Base-by-base conservation (phyloP, 371 early-diverging fungal species). In the Rhizopus arrhizus region DNA sequence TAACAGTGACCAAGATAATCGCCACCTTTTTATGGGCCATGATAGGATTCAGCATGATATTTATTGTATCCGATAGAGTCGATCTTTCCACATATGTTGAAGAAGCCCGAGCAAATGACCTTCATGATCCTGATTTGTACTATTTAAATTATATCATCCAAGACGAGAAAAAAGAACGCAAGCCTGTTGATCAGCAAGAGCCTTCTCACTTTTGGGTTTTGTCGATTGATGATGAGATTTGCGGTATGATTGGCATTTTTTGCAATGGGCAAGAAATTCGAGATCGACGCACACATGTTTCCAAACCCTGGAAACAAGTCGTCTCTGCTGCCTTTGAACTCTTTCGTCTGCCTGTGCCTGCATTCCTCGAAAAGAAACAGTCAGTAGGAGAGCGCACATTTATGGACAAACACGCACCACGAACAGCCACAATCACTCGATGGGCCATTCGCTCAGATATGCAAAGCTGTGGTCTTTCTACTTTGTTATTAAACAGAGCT, bases 131-230 rank as follows among this genome's bases (percentile, higher is more conserved):
- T 2, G 73, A 75, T 22, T 58, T 64, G 15, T 72, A 72, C 41
- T 81, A 81, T 59, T 50, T 81, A 12, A 70, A 73, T 28, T 69
- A 61, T 56, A 60, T 31, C 6, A 50, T 61, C 8, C 53, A 59
- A 22, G 53, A 61, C 12, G 53, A 66, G 7, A 66, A 71, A 36
- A 69, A 79, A 74, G 69, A 64, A 43, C 64, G 62, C 63, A 73
- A 69, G 40, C 69, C 71, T 1, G 52, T 60, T 9, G 45, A 65
- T 4, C 68, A 76, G 35, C 69, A 64, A 12, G 50, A 61, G 1
- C 71, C 75, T 16, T 69, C 73, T 31, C 77, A 76, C 42, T 81
- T 81, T 50, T 81, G 81, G 81, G 73, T 81, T 0, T 56, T 81
- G 15, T 51, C 61, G 0, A 56, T 76, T 40, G 73, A 78, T 22